These are phyloP conservation scores for Starmerella asiatica DNA, from an alignment of 805 yeast species.

Conservation along the genomic window DNA sequence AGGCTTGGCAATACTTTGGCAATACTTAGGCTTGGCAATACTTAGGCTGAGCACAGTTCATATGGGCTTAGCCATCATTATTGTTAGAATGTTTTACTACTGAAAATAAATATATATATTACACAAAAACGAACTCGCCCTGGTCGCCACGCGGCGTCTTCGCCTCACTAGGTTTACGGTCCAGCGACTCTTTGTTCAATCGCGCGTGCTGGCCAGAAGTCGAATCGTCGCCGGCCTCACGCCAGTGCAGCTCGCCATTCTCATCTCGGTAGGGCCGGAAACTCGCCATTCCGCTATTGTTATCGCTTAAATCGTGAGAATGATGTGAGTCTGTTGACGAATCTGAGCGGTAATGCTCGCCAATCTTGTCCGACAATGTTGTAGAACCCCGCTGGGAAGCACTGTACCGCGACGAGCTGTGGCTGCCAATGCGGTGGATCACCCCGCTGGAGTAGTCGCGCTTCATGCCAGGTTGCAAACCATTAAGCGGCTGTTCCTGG, in stretches of 20 bases:
- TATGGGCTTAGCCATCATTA: too few species aligned
- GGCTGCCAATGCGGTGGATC: constrained; percentile 25
- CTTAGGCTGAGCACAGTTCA: too few species aligned
- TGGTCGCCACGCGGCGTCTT: constrained; percentile 19
- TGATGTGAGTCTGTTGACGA: constrained; percentile 23
- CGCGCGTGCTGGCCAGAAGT: constrained; percentile 1
- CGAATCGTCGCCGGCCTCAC: constrained; percentile 7
- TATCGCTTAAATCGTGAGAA: constrained; percentile 17
- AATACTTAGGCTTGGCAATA: too few species aligned
- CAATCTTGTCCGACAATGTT: constrained; percentile 7
- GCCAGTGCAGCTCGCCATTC: constrained; percentile 27
- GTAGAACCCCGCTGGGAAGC: constrained; percentile 2
- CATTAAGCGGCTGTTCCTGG: not conserved
- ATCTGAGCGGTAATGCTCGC: constrained; percentile 26
- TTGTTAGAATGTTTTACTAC: too few species aligned
- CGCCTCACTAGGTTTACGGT: constrained; percentile 25
- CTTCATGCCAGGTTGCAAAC: constrained; percentile 10
- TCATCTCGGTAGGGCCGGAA: constrained; percentile 26
- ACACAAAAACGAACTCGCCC: constrained; percentile 27
- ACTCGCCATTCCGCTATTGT: constrained; percentile 16
- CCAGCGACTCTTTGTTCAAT: constrained; percentile 20
- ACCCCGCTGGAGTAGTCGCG: constrained; percentile 27
- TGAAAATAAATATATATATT: too few species aligned
- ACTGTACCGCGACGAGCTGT: constrained; percentile 22
- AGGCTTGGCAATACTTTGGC: too few species aligned